Conservation (phyloP, 2,329 filamentous ascomycete genomes). For the Alternaria viburni region DNA sequence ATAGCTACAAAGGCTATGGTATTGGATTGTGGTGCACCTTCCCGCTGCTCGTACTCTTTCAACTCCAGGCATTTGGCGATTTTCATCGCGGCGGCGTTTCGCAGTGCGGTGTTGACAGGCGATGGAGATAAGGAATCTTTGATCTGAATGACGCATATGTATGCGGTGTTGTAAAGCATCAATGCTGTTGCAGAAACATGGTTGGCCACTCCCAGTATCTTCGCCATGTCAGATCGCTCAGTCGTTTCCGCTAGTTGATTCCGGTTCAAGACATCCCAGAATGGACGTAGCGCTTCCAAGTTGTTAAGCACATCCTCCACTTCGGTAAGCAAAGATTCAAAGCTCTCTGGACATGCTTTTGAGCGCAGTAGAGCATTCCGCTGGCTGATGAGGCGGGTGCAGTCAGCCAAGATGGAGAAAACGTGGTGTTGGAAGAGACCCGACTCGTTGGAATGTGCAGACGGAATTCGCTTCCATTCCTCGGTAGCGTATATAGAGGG, state of each 20-base stretch:
- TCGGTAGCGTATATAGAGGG: slow-evolving; percentile 27
- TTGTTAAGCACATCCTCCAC: slow-evolving; percentile 4
- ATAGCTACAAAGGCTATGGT: slow-evolving; percentile 34
- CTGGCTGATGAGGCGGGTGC: slow-evolving; percentile 24
- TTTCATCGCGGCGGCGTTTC: slow-evolving; percentile 24
- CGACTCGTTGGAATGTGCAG: slow-evolving; percentile 10
- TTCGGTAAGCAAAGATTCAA: slow-evolving; percentile 12
- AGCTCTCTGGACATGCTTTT: not conserved
- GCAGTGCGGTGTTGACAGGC: slow-evolving; percentile 13
- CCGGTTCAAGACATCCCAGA: slow-evolving; percentile 25
- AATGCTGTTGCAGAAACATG: slow-evolving; percentile 28
- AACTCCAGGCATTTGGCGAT: slow-evolving; percentile 30
- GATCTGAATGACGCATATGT: slow-evolving; percentile 29
- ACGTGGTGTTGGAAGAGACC: slow-evolving; percentile 26
- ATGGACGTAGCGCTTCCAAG: slow-evolving; percentile 15
- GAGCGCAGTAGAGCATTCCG: slow-evolving; percentile 10
- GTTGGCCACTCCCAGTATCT: slow-evolving; percentile 24
- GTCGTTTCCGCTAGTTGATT: slow-evolving; percentile 4
- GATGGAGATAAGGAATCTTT: slow-evolving; percentile 25
- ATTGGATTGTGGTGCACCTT: slow-evolving; percentile 21
- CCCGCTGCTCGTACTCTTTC: slow-evolving; percentile 19
- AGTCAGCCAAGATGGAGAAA: slow-evolving; percentile 32
- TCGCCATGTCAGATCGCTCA: slow-evolving; percentile 7
- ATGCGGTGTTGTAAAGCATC: slow-evolving; percentile 34
- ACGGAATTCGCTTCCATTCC: slow-evolving; percentile 33